These are phyloP conservation scores for Hypholoma fasciculare DNA, from an alignment of 768 basidiomycete genomes.

Conservation along the genomic window DNA sequence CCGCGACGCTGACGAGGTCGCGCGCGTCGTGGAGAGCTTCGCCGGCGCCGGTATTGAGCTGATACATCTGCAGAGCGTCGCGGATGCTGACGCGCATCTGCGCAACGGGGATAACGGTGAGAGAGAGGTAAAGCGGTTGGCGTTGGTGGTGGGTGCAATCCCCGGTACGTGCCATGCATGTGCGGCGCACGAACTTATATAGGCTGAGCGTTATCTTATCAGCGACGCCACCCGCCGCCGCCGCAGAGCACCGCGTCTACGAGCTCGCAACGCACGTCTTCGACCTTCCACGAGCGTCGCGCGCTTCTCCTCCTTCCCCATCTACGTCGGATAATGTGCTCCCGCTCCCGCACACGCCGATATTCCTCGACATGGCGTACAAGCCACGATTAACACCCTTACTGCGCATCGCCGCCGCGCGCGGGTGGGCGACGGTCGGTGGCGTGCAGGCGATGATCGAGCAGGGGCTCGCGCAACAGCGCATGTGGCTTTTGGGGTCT, in stretches of 20 bases:
- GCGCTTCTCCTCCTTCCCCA: neutral
- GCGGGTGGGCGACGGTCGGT: slow-evolving; percentile 33
- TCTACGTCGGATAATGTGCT: neutral
- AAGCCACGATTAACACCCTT: slow-evolving; percentile 32
- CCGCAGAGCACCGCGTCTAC: neutral
- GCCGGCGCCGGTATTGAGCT: slow-evolving; percentile 23
- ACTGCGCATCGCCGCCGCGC: slow-evolving; percentile 31
- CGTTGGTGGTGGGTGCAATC: slow-evolving; percentile 37
- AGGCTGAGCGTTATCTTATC: neutral
- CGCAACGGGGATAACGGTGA: slow-evolving; percentile 6
- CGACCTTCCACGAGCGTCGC: neutral
- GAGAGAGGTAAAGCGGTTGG: slow-evolving; percentile 12
- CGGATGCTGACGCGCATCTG: slow-evolving; percentile 29
- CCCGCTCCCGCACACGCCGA: neutral
- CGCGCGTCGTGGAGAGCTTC: slow-evolving; percentile 22
- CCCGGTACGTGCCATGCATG: slow-evolving; percentile 16
- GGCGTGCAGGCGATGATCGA: slow-evolving; percentile 35
- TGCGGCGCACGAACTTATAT: neutral
- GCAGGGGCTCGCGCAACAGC: slow-evolving; percentile 38
- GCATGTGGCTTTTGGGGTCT: slow-evolving; percentile 29
- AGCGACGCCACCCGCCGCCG: slow-evolving; percentile 8
- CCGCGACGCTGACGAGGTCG: slow-evolving; percentile 31
- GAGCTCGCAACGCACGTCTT: neutral
- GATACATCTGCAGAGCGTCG: slow-evolving; percentile 29
- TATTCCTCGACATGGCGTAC: slow-evolving; percentile 17